A percentile compares a stretch with the other conserved stretches of the same genome.
Conservation (phyloP, 129 eudicot species). For the Cynara cardunculus region DNA sequence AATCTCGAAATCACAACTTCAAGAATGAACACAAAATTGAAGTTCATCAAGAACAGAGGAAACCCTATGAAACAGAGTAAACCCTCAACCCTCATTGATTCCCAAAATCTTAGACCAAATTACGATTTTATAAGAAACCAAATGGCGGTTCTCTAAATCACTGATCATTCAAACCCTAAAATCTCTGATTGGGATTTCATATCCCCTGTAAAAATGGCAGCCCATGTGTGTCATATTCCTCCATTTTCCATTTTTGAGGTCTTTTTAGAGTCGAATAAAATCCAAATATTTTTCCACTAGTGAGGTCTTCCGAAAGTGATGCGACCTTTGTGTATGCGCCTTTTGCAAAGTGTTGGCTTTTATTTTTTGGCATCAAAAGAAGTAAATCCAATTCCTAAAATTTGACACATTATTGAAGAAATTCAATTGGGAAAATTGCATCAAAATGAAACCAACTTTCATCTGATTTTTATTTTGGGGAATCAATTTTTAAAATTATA, state of each 20-base stretch:
- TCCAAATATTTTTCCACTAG: neutral
- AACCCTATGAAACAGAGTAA: conserved; percentile 14
- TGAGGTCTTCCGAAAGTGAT: conserved; percentile 43
- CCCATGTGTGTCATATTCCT: neutral
- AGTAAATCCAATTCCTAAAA: conserved; percentile 35
- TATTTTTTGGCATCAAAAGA: conserved; percentile 61
- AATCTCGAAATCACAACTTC: neutral
- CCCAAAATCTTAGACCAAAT: neutral
- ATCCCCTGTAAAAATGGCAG: neutral
- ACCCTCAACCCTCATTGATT: conserved; percentile 12
- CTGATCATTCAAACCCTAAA: neutral
- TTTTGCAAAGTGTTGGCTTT: conserved; percentile 43
- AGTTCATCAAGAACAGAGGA: conserved; percentile 31
- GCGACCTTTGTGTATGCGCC: conserved; percentile 57
- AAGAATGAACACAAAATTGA: conserved; percentile 2
- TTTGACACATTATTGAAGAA: conserved; percentile 22
- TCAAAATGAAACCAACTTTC: no score
- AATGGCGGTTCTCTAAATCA: conserved; percentile 13
- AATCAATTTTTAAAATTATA: no score
- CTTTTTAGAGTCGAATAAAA: neutral
- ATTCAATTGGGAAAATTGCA: no score
- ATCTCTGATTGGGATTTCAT: neutral
- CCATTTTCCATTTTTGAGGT: neutral
- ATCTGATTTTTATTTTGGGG: no score
- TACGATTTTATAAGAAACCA: neutral